Conservation (phyloP, 1,139 yeast species). For the Suhomyces bokatorum region DNA sequence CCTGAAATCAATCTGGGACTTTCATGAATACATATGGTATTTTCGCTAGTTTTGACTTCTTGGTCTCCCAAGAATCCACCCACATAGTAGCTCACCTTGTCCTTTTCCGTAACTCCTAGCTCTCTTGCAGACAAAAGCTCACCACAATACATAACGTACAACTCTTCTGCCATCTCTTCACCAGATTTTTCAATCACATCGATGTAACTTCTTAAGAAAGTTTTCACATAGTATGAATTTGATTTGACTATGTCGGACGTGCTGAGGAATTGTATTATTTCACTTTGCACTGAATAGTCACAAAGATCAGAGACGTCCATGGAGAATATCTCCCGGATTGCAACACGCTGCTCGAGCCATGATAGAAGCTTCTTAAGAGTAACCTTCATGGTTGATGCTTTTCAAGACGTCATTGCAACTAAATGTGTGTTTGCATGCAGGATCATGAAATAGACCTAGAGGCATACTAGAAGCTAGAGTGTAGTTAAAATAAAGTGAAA, state of each 20-base stretch:
- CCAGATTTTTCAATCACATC: conserved; percentile 31
- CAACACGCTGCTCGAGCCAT: conserved; percentile 17
- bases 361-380: conserved; percentile 5
- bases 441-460: background rate
- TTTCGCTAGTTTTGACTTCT: background rate
- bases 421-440: background rate
- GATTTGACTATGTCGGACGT: conserved; percentile 4
- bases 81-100: conserved; percentile 49
- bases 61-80: conserved; percentile 20
- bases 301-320: background rate
- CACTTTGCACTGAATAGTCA: conserved; percentile 1
- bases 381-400: conserved; percentile 6
- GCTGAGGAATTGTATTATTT: conserved; percentile 2
- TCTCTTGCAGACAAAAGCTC: conserved; percentile 40
- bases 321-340: conserved; percentile 13
- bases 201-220: conserved; percentile 44
- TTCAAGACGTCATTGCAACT: background rate
- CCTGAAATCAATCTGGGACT: conserved; percentile 68
- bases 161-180: conserved; percentile 39
- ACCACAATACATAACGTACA: conserved; percentile 53
- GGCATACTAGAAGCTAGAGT: too few species aligned
- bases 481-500: too few species aligned
- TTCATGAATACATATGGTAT: conserved; percentile 51
- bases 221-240: conserved; percentile 55
- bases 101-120: conserved; percentile 46